Percentiles rank a stretch among this genome's conserved stretches.
Evolutionary conservation across 306 rosid genomes (phyloP).

Genomic region (Quercus agrifolia): DNA sequence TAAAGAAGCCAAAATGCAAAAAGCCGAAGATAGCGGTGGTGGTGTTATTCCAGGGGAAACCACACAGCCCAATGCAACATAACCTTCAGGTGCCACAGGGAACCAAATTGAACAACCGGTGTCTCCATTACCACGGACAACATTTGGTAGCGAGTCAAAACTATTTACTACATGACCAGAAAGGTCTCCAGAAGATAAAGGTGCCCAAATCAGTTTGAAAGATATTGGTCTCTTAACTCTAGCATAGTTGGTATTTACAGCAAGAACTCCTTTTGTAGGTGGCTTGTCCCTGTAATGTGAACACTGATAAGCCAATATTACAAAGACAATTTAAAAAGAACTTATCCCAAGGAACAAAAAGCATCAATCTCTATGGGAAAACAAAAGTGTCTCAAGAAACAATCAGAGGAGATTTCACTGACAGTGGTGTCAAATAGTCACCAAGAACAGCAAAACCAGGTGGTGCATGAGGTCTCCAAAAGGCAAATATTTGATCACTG

Average conservation of each 20-base stretch:
- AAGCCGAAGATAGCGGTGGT: slow-evolving; percentile 74
- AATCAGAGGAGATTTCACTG: slow-evolving; percentile 33
- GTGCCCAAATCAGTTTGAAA: slow-evolving; percentile 88
- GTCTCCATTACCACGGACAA: slow-evolving; percentile 29
- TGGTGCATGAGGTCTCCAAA: slow-evolving; percentile 98
- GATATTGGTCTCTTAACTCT: slow-evolving; percentile 73
- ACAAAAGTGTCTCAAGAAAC: slow-evolving; percentile 17
- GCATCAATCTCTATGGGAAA: not conserved
- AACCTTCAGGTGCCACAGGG: slow-evolving; percentile 92
- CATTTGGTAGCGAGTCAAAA: slow-evolving; percentile 22
- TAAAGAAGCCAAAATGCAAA: slow-evolving; percentile 71
- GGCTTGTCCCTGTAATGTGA: slow-evolving; percentile 82
- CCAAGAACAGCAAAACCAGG: slow-evolving; percentile 95
- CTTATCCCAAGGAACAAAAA: not conserved
- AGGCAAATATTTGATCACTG: slow-evolving; percentile 68
- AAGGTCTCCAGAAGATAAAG: slow-evolving; percentile 38
- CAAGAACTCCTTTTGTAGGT: slow-evolving; percentile 88
- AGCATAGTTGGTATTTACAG: slow-evolving; percentile 66
- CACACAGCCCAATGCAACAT: slow-evolving; percentile 89
- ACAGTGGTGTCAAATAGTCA: slow-evolving; percentile 90
- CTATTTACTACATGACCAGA: slow-evolving; percentile 30
- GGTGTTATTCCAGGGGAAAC: slow-evolving; percentile 62
- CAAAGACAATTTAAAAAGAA: not conserved
- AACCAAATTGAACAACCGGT: slow-evolving; percentile 77
- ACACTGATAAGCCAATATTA: slow-evolving; percentile 21